Evolutionary conservation across 805 yeast species (phyloP), one percentile per base, ranked within the genome.

Genomic region (Isabelozyma gotoi): DNA sequence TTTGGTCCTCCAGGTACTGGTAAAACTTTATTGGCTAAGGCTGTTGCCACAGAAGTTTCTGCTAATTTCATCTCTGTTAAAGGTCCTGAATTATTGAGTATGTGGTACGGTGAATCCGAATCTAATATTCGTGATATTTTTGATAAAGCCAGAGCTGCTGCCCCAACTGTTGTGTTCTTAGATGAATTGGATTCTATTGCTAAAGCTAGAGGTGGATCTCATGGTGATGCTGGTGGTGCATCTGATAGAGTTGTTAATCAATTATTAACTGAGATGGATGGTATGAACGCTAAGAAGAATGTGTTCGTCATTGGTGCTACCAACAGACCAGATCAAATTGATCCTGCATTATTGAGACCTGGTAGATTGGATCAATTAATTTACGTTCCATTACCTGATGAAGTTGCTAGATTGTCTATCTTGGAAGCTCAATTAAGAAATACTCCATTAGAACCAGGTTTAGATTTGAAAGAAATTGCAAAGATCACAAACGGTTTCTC

Each of bases 1-100:
- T 94, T 87, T 67, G 99, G 99, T 57, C 99, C 99, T 42, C 99
- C 99, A 48, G 99, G 99, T 87, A 94, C 98, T 48, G 99, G 99
- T 90, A 94, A 94, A 76, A 94, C 99, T 3, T 75, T 94, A 62
- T 78, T 94, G 60, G 99, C 99, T 38, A 94, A 94, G 74, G 99
- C 99, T 43, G 98, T 94, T 56, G 99, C 99, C 39, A 94, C 98
- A 39, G 99, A 94, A 69, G 98, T 94, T 32, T 88, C 97, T 49
- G 99, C 99, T 29, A 94, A 94, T 70, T 94, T 94, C 73, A 94
- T 94, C 55, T 87, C 96, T 39, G 98, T 92, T 42, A 90, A 90
- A 74, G 97, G 97, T 56, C 97, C 97, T 31, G 97, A 90, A 73
- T 78, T 92, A 66, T 81, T 92, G 65, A 88, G 96, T 71, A 92